Conservation (phyloP, 2,329 filamentous ascomycete species). For the Cordyceps tenuipes region DNA sequence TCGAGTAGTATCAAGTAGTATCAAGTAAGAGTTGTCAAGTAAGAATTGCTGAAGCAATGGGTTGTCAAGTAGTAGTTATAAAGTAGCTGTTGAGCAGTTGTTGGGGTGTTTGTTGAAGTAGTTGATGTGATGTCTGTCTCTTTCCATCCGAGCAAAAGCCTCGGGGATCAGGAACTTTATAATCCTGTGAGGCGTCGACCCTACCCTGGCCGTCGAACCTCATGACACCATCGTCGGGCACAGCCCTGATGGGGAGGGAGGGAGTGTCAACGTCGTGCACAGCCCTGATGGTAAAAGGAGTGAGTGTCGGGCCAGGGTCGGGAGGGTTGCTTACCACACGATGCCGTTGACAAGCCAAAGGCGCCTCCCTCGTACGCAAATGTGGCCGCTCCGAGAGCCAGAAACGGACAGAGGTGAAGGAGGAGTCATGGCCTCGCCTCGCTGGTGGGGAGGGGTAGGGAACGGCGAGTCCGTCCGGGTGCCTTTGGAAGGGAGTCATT, state of each 20-base stretch:
- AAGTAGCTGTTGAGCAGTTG: neutral
- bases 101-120: neutral
- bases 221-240: neutral
- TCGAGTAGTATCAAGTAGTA: no score
- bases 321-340: neutral
- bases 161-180: neutral
- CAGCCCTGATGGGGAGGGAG: neutral
- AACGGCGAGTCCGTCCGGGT: neutral
- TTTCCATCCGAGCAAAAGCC: neutral
- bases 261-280: neutral
- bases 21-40: no score
- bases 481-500: neutral
- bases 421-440: neutral
- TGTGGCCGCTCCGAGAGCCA: neutral
- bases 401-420: neutral
- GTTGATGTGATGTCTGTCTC: neutral
- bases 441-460: neutral
- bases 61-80: no score
- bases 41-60: no score
- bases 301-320: neutral
- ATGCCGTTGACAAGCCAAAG: neutral
- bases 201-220: neutral
- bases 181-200: neutral
- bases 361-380: neutral
- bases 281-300: neutral